These are phyloP conservation scores for Coemansia sp. DNA, from an alignment of 192 early-diverging fungal species.

Conservation along the genomic window DNA sequence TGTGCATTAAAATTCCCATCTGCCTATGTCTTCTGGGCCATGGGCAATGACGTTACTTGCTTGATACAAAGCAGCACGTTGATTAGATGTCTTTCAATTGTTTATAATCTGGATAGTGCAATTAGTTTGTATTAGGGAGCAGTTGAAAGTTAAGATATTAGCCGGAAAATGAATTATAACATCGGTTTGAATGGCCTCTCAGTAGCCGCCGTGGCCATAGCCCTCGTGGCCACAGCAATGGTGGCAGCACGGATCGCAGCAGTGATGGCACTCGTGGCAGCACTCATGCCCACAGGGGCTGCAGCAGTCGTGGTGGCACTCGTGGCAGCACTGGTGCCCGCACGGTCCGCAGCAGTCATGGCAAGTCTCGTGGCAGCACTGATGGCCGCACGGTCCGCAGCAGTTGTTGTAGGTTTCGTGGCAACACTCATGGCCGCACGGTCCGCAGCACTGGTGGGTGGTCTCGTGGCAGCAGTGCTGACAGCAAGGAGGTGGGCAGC, in stretches of 20 bases:
- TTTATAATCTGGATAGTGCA: no score
- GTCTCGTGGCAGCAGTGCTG: conserved; percentile 17
- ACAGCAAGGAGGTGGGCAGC: conserved; percentile 12
- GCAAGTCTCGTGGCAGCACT: conserved; percentile 18
- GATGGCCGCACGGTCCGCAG: conserved; percentile 20
- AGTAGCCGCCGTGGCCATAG: conserved; percentile 12
- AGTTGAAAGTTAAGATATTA: background rate
- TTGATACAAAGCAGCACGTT: no score
- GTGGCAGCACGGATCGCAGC: conserved; percentile 17
- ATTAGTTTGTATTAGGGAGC: no score
- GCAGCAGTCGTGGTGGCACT: conserved; percentile 4
- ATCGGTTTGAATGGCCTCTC: background rate
- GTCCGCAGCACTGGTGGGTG: conserved; percentile 6
- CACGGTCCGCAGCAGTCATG: conserved; percentile 19
- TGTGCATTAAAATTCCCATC: no score
- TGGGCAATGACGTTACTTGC: no score
- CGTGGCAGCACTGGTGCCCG: conserved; percentile 23
- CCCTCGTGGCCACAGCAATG: conserved; percentile 18
- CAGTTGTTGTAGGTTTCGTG: conserved; percentile 16
- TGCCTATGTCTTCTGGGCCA: no score
- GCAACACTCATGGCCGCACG: conserved; percentile 10
- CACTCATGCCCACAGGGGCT: conserved; percentile 14
- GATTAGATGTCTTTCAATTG: no score
- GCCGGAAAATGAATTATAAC: background rate
- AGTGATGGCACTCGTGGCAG: conserved; percentile 18